Evolutionary conservation across 2,329 filamentous ascomycete species (phyloP), one percentile per base, ranked within the genome.

Genomic region (Fusarium subglutinans): DNA sequence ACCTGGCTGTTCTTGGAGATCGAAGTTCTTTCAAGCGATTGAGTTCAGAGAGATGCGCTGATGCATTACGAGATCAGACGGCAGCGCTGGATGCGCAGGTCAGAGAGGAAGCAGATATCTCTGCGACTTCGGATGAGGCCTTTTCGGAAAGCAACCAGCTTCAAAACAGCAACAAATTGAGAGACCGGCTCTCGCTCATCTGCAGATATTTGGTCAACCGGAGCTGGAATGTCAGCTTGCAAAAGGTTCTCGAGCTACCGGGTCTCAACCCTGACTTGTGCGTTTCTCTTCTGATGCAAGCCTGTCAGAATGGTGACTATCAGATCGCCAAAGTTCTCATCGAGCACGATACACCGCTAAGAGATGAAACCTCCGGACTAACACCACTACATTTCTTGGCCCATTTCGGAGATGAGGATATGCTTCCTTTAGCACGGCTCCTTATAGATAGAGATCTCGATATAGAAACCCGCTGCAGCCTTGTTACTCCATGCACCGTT

Each of bases 1-100:
- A 48, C 8, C 3, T 48, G 20, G 26, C 45, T 17, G 13, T 48
- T 0, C 45, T 8, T 48, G 45, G 26, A 22, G 26, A 48, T 17
- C 20, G 9, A 0, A 9, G 20, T 17, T 48, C 45, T 30, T 3
- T 48, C 1, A 30, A 30, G 14, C 13, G 18, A 17, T 8, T 48
- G 26, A 48, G 45, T 3, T 4, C 20, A 17, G 20, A 48, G 10
- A 22, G 45, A 30, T 6, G 9, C 4, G 26, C 14, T 22, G 20
- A 48, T 6, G 45, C 4, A 48, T 17, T 22, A 1, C 9, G 9
- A 11, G 20, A 30, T 3, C 14, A 11, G 26, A 4, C 14, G 2
- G 9, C 4, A 28, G 14, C 20, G 14, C 26, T 48, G 2, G 3
- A 1, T 22, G 9, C 1, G 14, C 13, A 1, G 2, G 20, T 6